phyloP scores from a whole-genome alignment of 306 rosid species.

The Abrus precatorius region DNA sequence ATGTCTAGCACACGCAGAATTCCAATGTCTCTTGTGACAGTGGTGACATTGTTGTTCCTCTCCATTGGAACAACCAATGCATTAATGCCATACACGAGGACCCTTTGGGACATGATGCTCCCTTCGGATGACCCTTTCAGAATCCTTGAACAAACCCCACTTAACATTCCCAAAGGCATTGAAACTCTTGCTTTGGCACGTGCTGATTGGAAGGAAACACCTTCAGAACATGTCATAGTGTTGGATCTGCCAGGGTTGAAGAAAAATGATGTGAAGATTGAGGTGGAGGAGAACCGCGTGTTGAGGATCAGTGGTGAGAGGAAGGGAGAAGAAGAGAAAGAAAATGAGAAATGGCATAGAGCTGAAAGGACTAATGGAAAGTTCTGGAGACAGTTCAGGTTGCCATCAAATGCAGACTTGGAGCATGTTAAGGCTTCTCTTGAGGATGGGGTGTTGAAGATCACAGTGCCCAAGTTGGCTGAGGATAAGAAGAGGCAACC shows the following conservation, averaged over 20 bases:
- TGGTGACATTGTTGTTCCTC: neutral
- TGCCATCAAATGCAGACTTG: constrained; percentile 57
- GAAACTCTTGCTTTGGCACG: constrained; percentile 55
- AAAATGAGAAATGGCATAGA: constrained; percentile 56
- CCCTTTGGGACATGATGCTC: constrained; percentile 50
- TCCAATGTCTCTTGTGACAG: neutral
- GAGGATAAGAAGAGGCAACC: constrained; percentile 52
- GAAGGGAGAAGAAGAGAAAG: constrained; percentile 37
- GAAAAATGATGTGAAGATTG: constrained; percentile 49
- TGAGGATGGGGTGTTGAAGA: constrained; percentile 39
- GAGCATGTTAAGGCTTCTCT: constrained; percentile 50
- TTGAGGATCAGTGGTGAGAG: constrained; percentile 60
- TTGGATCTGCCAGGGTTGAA: constrained; percentile 60
- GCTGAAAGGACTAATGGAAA: constrained; percentile 53
- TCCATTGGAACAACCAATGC: constrained; percentile 35
- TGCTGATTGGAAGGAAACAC: constrained; percentile 62
- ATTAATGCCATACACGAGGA: constrained; percentile 50
- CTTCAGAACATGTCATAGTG: constrained; percentile 42
- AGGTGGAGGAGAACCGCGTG: constrained; percentile 62
- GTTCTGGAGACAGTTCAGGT: constrained; percentile 61
- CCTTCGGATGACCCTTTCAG: constrained; percentile 61
- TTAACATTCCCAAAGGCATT: constrained; percentile 34
- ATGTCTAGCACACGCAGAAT: constrained; percentile 8
- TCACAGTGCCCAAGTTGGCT: constrained; percentile 52
- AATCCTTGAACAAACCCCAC: constrained; percentile 56